Percentiles rank a stretch among this genome's conserved stretches.
Conservation (phyloP, 2,329 filamentous ascomycete genomes). For the Aspergillus transmontanensis region DNA sequence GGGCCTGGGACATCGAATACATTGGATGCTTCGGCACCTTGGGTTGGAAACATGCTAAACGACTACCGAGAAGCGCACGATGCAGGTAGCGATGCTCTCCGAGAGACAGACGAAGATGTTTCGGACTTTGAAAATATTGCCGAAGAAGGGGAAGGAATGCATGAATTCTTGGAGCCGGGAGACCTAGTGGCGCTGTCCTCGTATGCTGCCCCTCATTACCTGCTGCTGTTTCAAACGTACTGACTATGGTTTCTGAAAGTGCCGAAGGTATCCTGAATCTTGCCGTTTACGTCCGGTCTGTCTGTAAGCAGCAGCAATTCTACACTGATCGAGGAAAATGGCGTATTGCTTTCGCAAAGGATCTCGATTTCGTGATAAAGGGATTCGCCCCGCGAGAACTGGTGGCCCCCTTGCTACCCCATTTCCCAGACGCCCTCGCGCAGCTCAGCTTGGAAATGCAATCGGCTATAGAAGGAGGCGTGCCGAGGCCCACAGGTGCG, state of each 20-base stretch:
- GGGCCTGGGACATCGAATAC: conserved; percentile 22
- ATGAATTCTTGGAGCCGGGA: conserved; percentile 41
- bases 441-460: conserved; percentile 34
- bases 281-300: conserved; percentile 45
- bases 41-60: conserved; percentile 39
- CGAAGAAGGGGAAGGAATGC: conserved; percentile 33
- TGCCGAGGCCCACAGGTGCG: conserved; percentile 42
- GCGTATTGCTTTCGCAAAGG: conserved; percentile 39
- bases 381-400: conserved; percentile 50
- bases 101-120: conserved; percentile 26
- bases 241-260: conserved; percentile 5
- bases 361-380: conserved; percentile 53
- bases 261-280: conserved; percentile 32
- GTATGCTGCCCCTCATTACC: conserved; percentile 24
- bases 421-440: conserved; percentile 48
- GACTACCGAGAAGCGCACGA: conserved; percentile 32
- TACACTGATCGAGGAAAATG: conserved; percentile 48
- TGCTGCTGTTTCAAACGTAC: background rate
- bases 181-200: conserved; percentile 42
- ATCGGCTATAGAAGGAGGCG: conserved; percentile 42
- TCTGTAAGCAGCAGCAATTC: conserved; percentile 46
- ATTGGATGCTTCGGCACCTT: conserved; percentile 15
- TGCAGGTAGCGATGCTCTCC: conserved; percentile 27
- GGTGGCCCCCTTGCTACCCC: conserved; percentile 51
- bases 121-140: conserved; percentile 29